These are phyloP conservation scores for Austroboletus niveus DNA, from an alignment of 1,284 basidiomycete species.

Conservation along the genomic window DNA sequence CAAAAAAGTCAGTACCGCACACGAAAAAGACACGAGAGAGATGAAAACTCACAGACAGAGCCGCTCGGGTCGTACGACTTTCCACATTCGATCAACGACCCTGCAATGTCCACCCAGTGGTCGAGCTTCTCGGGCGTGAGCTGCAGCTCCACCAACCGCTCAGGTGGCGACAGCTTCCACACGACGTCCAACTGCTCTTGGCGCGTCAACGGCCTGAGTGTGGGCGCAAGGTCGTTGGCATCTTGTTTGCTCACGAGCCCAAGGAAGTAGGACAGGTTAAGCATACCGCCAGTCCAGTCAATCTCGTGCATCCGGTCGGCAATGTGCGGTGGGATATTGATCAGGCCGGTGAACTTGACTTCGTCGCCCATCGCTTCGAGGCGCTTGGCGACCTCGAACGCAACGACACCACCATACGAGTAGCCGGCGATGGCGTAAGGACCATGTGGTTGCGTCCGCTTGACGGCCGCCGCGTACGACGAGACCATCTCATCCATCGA, in stretches of 20 bases:
- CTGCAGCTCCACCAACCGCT: constrained; percentile 32
- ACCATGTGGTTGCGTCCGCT: constrained; percentile 37
- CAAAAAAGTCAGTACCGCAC: background rate
- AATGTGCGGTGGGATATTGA: constrained; percentile 45
- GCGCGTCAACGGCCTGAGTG: constrained; percentile 18
- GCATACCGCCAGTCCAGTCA: constrained; percentile 39
- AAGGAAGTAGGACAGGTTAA: constrained; percentile 36
- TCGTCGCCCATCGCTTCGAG: constrained; percentile 37
- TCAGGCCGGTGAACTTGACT: constrained; percentile 41
- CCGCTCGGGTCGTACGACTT: constrained; percentile 26
- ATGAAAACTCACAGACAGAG: constrained; percentile 26
- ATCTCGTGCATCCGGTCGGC: constrained; percentile 42
- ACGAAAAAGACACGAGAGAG: background rate
- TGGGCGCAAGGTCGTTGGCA: constrained; percentile 19
- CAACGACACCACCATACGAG: constrained; percentile 48
- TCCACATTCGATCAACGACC: constrained; percentile 32
- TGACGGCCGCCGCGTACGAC: constrained; percentile 39
- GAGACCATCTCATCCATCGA: constrained; percentile 44
- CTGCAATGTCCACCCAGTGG: constrained; percentile 33
- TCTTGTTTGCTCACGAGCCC: constrained; percentile 30
- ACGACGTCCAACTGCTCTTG: constrained; percentile 27
- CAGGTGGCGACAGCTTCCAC: constrained; percentile 31
- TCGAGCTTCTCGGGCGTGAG: constrained; percentile 27
- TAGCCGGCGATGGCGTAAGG: constrained; percentile 49
- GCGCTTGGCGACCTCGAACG: constrained; percentile 45